Evolutionary conservation across 1,284 basidiomycete species (phyloP), one percentile per base, ranked within the genome.

Genomic region (Boletus albobrunnescens): DNA sequence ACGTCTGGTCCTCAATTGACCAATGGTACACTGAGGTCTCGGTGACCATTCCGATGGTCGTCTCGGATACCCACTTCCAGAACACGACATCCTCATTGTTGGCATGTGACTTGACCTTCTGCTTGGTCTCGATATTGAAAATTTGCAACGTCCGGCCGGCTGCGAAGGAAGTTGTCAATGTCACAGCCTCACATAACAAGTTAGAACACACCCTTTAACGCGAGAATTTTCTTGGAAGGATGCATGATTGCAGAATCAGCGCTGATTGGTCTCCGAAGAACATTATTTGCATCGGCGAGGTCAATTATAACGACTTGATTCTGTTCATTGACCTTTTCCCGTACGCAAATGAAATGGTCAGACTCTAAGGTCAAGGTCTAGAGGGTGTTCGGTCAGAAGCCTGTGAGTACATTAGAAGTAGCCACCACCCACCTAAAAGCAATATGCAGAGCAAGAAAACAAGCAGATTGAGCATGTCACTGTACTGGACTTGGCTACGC

Each of bases 201-300:
- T 24, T 27, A 32, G 36, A 37, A 71, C 81, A 57, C 56, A 87
- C 92, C 85, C 76, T 95, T 95, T 52, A 99, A 73, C 10, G 96
- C 96, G 51, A 99, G 84, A 70, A 99, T 94, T 81, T 97, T 98
- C 75, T 96, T 85, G 59, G 83, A 81, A 22, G 93, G 93, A 69
- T 98, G 94, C 95, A 99, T 99, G 64, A 99, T 97, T 54, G 96
- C 95, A 48, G 91, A 94, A 70, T 99, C 96, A 14, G 82, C 96
- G 20, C 91, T 92, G 66, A 99, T 99, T 50, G 96, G 96, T 65
- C 96, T 78, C 58, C 96, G 85, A 57, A 98, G 84, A 59, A 97
- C 86, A 84, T 94, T 92, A 74, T 95, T 95, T 63, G 92, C 90
- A 68, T 97, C 91, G 50, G 87, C 77, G 54, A 98, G 84, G 81